A percentile compares a stretch with the other conserved stretches of the same genome.
Evolutionary conservation across 805 yeast genomes (phyloP).

Genomic region (Brettanomyces bruxellensis): DNA sequence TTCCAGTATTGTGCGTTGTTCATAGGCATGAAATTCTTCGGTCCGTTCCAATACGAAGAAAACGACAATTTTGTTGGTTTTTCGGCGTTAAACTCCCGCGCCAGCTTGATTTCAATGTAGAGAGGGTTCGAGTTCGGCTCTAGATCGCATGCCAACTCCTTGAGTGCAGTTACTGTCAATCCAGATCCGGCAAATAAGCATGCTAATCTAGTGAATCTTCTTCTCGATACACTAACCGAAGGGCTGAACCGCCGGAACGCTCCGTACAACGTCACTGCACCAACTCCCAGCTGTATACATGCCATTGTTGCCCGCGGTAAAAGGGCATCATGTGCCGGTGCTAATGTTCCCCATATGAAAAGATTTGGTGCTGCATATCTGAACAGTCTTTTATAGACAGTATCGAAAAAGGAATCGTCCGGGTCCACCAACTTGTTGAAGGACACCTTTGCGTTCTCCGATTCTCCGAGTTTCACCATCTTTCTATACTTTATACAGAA

Average conservation of each 20-base stretch:
- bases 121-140: constrained; percentile 18
- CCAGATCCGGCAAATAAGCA: constrained; percentile 12
- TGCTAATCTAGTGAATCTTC: constrained; percentile 4
- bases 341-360: constrained; percentile 24
- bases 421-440: constrained; percentile 18
- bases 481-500: no score
- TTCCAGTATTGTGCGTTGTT: constrained; percentile 18
- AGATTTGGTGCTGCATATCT: constrained; percentile 22
- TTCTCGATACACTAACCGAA: constrained; percentile 2
- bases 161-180: constrained; percentile 6
- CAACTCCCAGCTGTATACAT: constrained; percentile 17
- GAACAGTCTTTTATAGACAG: constrained; percentile 14
- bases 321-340: constrained; percentile 27
- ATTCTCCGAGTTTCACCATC: constrained; percentile 1
- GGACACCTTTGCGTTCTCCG: constrained; percentile 2
- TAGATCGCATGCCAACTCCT: constrained; percentile 10
- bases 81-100: constrained; percentile 20
- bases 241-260: constrained; percentile 5
- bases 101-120: constrained; percentile 19
- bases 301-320: constrained; percentile 18
- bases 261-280: constrained; percentile 10
- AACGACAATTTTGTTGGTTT: constrained; percentile 23
- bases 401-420: constrained; percentile 13
- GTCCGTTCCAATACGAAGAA: constrained; percentile 44
- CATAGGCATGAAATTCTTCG: constrained; percentile 39